phyloP scores from a whole-genome alignment of 2,329 filamentous ascomycete genomes.

The Verticillium longisporum region DNA sequence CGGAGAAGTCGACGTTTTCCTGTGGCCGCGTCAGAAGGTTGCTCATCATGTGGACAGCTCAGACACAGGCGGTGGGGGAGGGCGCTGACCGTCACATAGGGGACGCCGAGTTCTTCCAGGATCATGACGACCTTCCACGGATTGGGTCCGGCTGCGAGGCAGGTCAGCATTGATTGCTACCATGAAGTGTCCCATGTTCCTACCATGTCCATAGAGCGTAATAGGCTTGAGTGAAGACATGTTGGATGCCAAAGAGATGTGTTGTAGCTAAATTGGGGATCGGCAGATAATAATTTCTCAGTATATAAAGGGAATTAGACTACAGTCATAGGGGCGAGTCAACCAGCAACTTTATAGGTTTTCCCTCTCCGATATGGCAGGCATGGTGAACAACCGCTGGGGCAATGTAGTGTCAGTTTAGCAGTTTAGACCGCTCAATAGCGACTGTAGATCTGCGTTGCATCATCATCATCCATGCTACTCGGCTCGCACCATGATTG shows the following conservation, averaged over 20 bases:
- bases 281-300: background rate
- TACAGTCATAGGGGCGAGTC: no score
- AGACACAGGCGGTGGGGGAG: background rate
- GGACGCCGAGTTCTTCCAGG: constrained; percentile 27
- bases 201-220: background rate
- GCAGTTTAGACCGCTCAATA: no score
- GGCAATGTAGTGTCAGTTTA: no score
- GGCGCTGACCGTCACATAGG: constrained; percentile 18
- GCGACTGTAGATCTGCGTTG: no score
- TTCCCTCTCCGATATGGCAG: no score
- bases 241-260: no score
- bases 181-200: no score
- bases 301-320: background rate
- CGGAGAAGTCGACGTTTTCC: constrained; percentile 12
- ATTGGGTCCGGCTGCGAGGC: constrained; percentile 15
- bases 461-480: no score
- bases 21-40: background rate
- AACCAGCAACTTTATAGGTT: no score
- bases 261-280: background rate
- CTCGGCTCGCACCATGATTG: no score
- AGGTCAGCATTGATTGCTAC: background rate
- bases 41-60: no score
- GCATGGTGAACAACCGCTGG: no score
- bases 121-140: constrained; percentile 24
- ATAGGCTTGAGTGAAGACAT: background rate